Conservation (phyloP, 371 early-diverging fungal species). For the Mortierella sp. region DNA sequence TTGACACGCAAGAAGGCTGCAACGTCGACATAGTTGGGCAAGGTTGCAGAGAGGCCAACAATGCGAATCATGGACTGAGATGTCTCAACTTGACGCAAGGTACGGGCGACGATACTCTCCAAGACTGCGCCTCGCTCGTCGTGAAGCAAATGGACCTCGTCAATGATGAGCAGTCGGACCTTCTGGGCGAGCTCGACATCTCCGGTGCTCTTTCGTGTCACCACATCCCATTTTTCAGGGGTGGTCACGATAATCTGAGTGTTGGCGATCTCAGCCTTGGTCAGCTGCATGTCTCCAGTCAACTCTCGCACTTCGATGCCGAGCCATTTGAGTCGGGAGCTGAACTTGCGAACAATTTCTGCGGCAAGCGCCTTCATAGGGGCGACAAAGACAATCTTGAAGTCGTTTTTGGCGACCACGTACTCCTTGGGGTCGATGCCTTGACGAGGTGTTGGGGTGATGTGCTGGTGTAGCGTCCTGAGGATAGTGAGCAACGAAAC, state of each 20-base stretch:
- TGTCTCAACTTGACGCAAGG: slow-evolving; percentile 93
- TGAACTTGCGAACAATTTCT: slow-evolving; percentile 96
- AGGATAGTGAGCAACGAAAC: slow-evolving; percentile 96
- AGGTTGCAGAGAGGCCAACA: slow-evolving; percentile 99
- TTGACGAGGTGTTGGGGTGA: slow-evolving; percentile 62
- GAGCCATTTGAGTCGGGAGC: slow-evolving; percentile 85
- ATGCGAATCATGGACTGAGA: slow-evolving; percentile 96
- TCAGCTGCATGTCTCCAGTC: slow-evolving; percentile 98
- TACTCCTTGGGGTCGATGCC: slow-evolving; percentile 80
- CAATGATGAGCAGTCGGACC: slow-evolving; percentile 91
- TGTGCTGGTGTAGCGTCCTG: slow-evolving; percentile 81
- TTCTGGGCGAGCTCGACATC: slow-evolving; percentile 93
- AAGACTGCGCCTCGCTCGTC: slow-evolving; percentile 99
- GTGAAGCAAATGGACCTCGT: slow-evolving; percentile 99
- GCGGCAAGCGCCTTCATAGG: slow-evolving; percentile 99
- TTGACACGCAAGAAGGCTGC: slow-evolving; percentile 96
- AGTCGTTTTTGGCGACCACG: slow-evolving; percentile 82
- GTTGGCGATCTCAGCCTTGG: slow-evolving; percentile 89
- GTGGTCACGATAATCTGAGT: slow-evolving; percentile 99
- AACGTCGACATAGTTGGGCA: slow-evolving; percentile 99
- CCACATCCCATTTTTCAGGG: slow-evolving; percentile 99
- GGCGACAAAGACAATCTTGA: slow-evolving; percentile 99
- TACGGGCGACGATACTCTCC: slow-evolving; percentile 97
- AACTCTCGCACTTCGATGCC: slow-evolving; percentile 92
- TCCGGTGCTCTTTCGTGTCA: slow-evolving; percentile 95